A percentile compares a stretch with the other conserved stretches of the same genome.
These are phyloP conservation scores for Exobasidium cylindrosporum DNA, from an alignment of 1,284 basidiomycete genomes.

Conservation along the genomic window DNA sequence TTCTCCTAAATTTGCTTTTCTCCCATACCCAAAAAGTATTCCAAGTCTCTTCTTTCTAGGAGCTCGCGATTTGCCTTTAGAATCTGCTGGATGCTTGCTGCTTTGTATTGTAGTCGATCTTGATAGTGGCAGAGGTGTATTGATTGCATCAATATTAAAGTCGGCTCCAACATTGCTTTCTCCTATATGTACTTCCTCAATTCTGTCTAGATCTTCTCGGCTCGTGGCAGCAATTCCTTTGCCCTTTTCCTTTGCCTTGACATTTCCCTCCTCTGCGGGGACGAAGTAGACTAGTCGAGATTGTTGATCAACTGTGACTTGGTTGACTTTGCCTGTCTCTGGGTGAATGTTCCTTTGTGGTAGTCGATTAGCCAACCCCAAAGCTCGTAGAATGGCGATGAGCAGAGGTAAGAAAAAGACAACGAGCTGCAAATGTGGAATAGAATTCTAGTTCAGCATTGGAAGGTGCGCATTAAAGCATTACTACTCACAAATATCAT, in stretches of 20 bases:
- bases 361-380: slow-evolving; percentile 29
- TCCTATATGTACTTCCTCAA: background rate
- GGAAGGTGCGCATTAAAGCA: too few relatives aligned
- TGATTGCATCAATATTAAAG: background rate
- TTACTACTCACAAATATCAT: slow-evolving; percentile 25
- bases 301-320: slow-evolving; percentile 34
- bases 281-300: slow-evolving; percentile 37
- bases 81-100: background rate
- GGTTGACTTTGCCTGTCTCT: slow-evolving; percentile 36
- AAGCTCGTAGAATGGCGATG: slow-evolving; percentile 31
- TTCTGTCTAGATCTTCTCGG: background rate
- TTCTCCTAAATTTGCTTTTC: background rate
- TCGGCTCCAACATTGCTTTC: background rate
- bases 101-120: background rate
- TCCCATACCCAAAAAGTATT: background rate
- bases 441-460: too few relatives aligned
- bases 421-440: slow-evolving; percentile 17
- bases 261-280: slow-evolving; percentile 25
- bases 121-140: background rate
- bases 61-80: background rate
- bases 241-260: slow-evolving; percentile 2
- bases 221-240: background rate
- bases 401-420: slow-evolving; percentile 42
- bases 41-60: background rate
- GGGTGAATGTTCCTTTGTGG: slow-evolving; percentile 29